Conservation (phyloP, 148 eudicot species). For the Salicornia ramosissima region DNA sequence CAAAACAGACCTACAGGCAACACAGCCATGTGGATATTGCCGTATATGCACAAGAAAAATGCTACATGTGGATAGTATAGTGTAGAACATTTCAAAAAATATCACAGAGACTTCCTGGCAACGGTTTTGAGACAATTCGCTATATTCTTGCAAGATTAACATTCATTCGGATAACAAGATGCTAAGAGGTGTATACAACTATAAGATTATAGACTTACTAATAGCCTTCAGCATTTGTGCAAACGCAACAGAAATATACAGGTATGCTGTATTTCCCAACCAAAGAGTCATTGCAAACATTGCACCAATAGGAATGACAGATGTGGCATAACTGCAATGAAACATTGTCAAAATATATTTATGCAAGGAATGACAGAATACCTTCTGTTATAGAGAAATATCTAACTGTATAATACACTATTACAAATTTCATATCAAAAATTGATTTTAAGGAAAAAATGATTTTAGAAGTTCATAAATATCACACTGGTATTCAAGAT, state of each 20-base stretch:
- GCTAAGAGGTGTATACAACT: neutral
- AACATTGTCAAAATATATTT: neutral
- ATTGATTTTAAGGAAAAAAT: too few species aligned
- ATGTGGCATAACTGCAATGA: conserved; percentile 64
- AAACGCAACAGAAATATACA: conserved; percentile 94
- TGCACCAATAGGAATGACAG: conserved; percentile 95
- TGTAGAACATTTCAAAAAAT: neutral
- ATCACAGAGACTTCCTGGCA: neutral
- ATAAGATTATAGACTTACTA: conserved; percentile 53
- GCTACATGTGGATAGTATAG: neutral
- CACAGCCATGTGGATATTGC: too few species aligned
- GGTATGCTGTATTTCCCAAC: conserved; percentile 97
- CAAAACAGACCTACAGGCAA: neutral
- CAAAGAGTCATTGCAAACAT: conserved; percentile 99
- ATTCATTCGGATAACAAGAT: neutral
- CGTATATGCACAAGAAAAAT: neutral
- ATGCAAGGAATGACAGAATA: neutral
- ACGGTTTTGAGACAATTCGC: neutral
- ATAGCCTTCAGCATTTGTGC: conserved; percentile 99
- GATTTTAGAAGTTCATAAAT: too few species aligned
- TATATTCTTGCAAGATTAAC: neutral
- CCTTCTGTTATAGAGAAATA: too few species aligned
- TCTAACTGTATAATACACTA: too few species aligned
- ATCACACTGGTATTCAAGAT: too few species aligned
- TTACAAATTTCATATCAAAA: too few species aligned